Conservation (phyloP, 768 basidiomycete genomes). For the Filobasidium wieringae region DNA sequence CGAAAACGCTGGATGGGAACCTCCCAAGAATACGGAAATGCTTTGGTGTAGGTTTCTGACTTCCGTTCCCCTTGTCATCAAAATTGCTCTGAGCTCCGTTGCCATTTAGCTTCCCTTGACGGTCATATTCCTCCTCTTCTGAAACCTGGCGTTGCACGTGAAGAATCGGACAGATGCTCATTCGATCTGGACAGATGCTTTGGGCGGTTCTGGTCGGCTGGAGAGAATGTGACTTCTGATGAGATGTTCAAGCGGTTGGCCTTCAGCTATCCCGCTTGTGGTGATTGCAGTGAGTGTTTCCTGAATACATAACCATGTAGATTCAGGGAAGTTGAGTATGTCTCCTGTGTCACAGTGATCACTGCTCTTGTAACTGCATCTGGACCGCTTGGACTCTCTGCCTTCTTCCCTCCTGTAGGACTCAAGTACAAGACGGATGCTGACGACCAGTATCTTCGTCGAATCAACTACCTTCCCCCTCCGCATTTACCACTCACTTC, state of each 20-base stretch:
- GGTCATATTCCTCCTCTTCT: constrained; percentile 32
- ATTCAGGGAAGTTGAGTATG: not conserved
- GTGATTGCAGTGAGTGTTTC: constrained; percentile 33
- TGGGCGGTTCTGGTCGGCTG: constrained; percentile 29
- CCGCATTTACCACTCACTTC: constrained; percentile 33
- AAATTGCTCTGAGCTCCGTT: not conserved
- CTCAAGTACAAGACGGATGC: constrained; percentile 15
- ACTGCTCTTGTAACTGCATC: constrained; percentile 31
- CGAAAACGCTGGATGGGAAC: constrained; percentile 25
- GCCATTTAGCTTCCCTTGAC: constrained; percentile 25
- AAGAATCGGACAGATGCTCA: constrained; percentile 17
- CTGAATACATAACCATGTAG: not conserved
- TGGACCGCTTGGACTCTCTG: constrained; percentile 31
- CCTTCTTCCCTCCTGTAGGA: constrained; percentile 31
- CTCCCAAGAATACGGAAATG: constrained; percentile 31
- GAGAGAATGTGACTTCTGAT: constrained; percentile 17
- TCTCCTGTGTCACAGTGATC: constrained; percentile 16
- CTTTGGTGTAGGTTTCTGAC: constrained; percentile 26
- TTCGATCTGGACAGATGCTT: constrained; percentile 34
- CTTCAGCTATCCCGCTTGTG: constrained; percentile 35
- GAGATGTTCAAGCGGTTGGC: constrained; percentile 37
- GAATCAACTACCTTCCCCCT: constrained; percentile 23
- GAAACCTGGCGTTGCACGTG: constrained; percentile 3
- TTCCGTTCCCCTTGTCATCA: not conserved
- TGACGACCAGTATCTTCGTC: not conserved